A percentile compares a stretch with the other conserved stretches of the same genome.
phyloP scores from a whole-genome alignment of 768 basidiomycete species.

The Pleurotus citrinopileatus region DNA sequence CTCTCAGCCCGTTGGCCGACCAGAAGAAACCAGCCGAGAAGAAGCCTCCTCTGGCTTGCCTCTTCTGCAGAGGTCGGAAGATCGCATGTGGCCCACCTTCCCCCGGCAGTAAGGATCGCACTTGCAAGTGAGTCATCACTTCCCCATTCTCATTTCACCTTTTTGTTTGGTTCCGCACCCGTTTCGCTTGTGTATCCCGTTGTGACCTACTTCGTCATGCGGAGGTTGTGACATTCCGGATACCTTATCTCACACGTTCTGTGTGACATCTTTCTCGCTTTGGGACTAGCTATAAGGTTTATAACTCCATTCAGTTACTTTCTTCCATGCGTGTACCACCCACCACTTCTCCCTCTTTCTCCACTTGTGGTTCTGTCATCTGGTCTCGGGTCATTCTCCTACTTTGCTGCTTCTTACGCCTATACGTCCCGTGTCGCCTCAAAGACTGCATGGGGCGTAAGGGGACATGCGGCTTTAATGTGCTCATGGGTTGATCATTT shows the following conservation, averaged over 20 bases:
- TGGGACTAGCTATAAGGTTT: background rate
- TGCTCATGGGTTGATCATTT: background rate
- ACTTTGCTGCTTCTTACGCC: background rate
- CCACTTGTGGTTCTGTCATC: background rate
- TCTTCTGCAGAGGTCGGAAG: constrained; percentile 66
- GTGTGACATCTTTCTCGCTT: background rate
- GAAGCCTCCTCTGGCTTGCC: constrained; percentile 62
- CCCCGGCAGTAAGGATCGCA: constrained; percentile 49
- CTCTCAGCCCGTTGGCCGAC: constrained; percentile 24
- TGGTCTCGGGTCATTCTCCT: background rate
- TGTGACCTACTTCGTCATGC: background rate
- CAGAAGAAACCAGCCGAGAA: constrained; percentile 34
- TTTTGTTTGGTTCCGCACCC: background rate
- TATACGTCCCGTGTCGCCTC: background rate
- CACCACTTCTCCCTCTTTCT: background rate
- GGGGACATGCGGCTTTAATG: constrained; percentile 8
- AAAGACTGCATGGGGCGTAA: background rate
- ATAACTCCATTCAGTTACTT: background rate
- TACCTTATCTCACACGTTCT: background rate
- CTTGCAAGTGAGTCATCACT: constrained; percentile 58
- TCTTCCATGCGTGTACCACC: background rate
- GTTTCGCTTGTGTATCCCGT: background rate
- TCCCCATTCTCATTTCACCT: constrained; percentile 10
- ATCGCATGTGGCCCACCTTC: constrained; percentile 65
- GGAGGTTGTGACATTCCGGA: background rate